Evolutionary conservation across 805 yeast genomes (phyloP), one percentile per base, ranked within the genome.

Genomic region (Suhomyces kilbournensis): DNA sequence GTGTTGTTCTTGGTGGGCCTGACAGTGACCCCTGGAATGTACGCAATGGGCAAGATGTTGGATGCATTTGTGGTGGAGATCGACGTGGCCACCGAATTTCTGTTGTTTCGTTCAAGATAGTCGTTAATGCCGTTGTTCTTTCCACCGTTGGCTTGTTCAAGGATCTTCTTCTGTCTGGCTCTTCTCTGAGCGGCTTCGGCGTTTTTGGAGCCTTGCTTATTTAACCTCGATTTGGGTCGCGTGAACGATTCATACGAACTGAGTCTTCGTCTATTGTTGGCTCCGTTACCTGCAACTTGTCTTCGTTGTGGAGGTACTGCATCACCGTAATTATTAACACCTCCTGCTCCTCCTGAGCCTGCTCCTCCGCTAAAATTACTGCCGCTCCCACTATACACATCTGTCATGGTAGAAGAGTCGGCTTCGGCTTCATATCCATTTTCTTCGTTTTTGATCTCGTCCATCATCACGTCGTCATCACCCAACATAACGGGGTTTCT

Each of bases 11-110:
- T 70, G 7, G 76, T 73, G 46, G 81, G 77, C 23, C 86, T 74
- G 20, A 83, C 82, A 4, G 91, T 88, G 44, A 91, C 97, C 35
- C 97, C 97, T 0, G 97, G 98, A 54, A 92, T 89, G 65, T 91
- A 92, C 2, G 96, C 96, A 52, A 93, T 86, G 17, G 97, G 97
- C 55, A 92, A 79, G 57, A 92, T 84, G 67, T 92, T 91, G 12
- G 96, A 88, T 3, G 96, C 96, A 60, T 86, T 83, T 9, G 94
- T 85, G 46, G 85, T 76, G 38, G 77, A 72, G 12, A 85, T 81
- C 6, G 91, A 81, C 28, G 88, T 80, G 7, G 92, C 87, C 60
- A 70, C 70, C 12, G 77, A 72, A 54, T 70, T 64, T 48, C 78
- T 63, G 8, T 50, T 47, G 28, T 56, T 52, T 17, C 61, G 57